Evolutionary conservation across 495 filamentous ascomycete genomes (phyloP).

Genomic region (Talaromyces nanjingensis): DNA sequence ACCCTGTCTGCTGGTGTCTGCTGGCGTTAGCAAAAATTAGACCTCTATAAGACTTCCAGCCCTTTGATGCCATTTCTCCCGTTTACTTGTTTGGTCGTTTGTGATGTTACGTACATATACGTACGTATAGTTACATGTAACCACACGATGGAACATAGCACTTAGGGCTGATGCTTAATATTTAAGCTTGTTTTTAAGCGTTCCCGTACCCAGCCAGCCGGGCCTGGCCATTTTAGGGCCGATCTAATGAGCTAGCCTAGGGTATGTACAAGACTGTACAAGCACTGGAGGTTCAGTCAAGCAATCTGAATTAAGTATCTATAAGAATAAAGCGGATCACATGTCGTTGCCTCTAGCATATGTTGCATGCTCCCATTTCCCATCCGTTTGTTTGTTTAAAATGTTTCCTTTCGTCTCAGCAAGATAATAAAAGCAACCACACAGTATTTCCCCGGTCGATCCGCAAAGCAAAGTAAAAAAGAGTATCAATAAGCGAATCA

Average conservation of each 20-base stretch:
- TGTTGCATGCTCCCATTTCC: background rate
- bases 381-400: background rate
- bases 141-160: background rate
- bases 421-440: slow-evolving; percentile 5
- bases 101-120: background rate
- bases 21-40: no score
- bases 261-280: no score
- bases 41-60: background rate
- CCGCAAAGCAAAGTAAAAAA: background rate
- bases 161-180: background rate
- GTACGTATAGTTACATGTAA: background rate
- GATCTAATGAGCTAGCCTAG: background rate
- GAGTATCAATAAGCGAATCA: background rate
- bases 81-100: background rate
- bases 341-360: slow-evolving; percentile 9
- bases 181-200: background rate
- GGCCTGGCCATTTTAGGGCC: background rate
- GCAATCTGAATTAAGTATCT: slow-evolving; percentile 10
- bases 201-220: background rate
- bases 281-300: background rate
- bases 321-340: slow-evolving; percentile 10
- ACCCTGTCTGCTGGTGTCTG: background rate
- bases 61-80: background rate
- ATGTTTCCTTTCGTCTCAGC: slow-evolving; percentile 2
- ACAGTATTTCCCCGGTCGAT: background rate